phyloP scores from a whole-genome alignment of 371 early-diverging fungal genomes.

The Rhizopus sp. region DNA sequence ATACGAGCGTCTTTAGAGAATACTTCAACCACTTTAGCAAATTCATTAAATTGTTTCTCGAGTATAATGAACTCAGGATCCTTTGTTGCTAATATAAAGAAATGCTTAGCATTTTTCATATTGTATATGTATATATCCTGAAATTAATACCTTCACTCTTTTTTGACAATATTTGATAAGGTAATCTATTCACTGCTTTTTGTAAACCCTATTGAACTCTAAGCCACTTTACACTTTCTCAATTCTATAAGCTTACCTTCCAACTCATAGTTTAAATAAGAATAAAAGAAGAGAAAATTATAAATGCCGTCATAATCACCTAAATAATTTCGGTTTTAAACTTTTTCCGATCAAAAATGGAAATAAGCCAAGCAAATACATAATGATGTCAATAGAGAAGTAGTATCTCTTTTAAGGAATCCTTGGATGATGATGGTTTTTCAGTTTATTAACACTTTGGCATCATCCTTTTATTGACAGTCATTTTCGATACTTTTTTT shows the following conservation, averaged over 20 bases:
- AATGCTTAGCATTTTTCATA: constrained; percentile 16
- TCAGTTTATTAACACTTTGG: too few species aligned
- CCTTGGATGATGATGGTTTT: too few species aligned
- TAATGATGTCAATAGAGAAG: not conserved
- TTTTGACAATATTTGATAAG: constrained; percentile 47
- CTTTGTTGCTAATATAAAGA: constrained; percentile 51
- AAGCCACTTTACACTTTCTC: not conserved
- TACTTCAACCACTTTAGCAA: constrained; percentile 56
- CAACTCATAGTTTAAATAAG: constrained; percentile 15
- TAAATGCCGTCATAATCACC: constrained; percentile 1
- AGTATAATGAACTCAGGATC: constrained; percentile 72
- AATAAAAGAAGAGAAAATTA: constrained; percentile 1
- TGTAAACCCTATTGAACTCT: constrained; percentile 24
- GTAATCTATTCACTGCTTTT: constrained; percentile 37
- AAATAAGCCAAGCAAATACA: not conserved
- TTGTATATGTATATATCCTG: not conserved
- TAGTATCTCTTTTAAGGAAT: too few species aligned
- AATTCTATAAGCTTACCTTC: constrained; percentile 8
- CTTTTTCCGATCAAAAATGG: not conserved
- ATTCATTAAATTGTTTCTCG: constrained; percentile 60
- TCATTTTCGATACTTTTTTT: too few species aligned
- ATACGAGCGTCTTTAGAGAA: constrained; percentile 69
- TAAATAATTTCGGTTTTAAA: not conserved
- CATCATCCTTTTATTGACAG: too few species aligned
- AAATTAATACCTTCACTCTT: constrained; percentile 40